Evolutionary conservation across 225 moss, liverwort and hornwort genomes (phyloP).

Genomic region (Takakia lepidozioides): DNA sequence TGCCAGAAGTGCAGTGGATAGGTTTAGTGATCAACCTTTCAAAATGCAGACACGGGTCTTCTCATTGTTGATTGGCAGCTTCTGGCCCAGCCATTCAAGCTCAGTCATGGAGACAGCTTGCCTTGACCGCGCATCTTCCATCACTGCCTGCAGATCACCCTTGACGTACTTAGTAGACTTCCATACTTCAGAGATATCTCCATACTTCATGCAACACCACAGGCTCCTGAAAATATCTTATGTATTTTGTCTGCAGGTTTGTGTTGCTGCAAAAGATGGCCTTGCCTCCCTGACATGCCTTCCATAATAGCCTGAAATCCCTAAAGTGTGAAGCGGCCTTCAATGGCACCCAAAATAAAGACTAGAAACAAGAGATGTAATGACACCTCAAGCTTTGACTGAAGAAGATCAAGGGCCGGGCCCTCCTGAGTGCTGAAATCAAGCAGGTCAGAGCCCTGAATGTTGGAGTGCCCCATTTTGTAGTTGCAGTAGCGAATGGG

Average conservation of each 20-base stretch:
- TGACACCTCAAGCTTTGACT: constrained; percentile 96
- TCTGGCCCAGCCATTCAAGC: constrained; percentile 84
- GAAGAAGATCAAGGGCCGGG: constrained; percentile 74
- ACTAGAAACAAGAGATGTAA: too few species aligned
- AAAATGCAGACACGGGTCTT: constrained; percentile 85
- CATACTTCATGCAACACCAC: too few species aligned
- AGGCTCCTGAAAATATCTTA: too few species aligned
- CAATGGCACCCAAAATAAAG: too few species aligned
- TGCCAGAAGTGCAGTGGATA: too few species aligned
- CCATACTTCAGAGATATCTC: too few species aligned
- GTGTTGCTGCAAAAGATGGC: too few species aligned
- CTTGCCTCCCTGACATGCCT: too few species aligned
- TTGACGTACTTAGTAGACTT: not conserved
- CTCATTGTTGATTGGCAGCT: constrained; percentile 82
- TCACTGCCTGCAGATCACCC: constrained; percentile 53
- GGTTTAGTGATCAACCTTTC: constrained; percentile 88
- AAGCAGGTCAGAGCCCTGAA: constrained; percentile 66
- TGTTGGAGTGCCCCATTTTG: constrained; percentile 64
- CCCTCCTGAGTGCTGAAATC: constrained; percentile 90
- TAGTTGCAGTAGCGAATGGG: constrained; percentile 83
- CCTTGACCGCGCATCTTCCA: constrained; percentile 85
- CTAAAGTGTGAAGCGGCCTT: too few species aligned
- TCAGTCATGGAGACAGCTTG: constrained; percentile 82
- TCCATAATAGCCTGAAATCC: too few species aligned
- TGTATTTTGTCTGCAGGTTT: too few species aligned